Evolutionary conservation across 2,329 filamentous ascomycete genomes (phyloP), one percentile per base, ranked within the genome.

Genomic region (Clonostachys rhizophaga): DNA sequence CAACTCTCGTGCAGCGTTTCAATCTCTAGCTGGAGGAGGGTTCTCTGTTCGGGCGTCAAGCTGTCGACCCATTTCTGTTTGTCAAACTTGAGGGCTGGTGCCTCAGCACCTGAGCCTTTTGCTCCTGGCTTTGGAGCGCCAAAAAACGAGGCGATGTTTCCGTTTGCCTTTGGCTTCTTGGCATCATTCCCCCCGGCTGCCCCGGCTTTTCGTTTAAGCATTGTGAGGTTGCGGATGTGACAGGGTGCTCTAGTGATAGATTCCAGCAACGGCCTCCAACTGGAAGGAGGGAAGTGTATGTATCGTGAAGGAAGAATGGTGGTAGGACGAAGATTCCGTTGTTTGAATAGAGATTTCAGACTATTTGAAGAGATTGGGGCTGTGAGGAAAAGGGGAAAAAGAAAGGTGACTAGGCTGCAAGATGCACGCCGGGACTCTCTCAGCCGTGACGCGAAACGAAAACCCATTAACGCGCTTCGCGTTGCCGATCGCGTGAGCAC

Each of bases 1-100:
- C 94, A 99, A 71, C 86, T 95, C 50, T 91, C 88, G 62, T 96
- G 81, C 50, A 99, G 72, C 0, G 91, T 96, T 41, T 95, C 83
- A 55, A 99, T 96, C 71, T 99, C 94, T 39, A 99, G 78, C 60
- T 87, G 76, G 43, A 99, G 77, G 42, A 97, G 74, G 45, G 86
- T 77, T 61, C 83, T 89, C 66, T 96, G 89, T 70, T 99, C 94
- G 0, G 79, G 67, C 0, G 81, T 91, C 52, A 99, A 75, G 48
- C 81, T 79, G 17, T 81, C 80, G n/a, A 91, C 76, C 94, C 94
- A 99, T 67, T 87, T 89, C 42, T 82, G 81, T 73, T 96, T 96
- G 74, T 96, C 79, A 63, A 96, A 97, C 54, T 81, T 87, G 48
- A 64, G 52, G 6, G 67, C 57, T 34, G 69, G 53, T 5, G 65